Percentiles rank a stretch among this genome's conserved stretches.
These are phyloP conservation scores for Sporothrix protearum DNA, from an alignment of 2,329 filamentous ascomycete genomes.

Conservation along the genomic window DNA sequence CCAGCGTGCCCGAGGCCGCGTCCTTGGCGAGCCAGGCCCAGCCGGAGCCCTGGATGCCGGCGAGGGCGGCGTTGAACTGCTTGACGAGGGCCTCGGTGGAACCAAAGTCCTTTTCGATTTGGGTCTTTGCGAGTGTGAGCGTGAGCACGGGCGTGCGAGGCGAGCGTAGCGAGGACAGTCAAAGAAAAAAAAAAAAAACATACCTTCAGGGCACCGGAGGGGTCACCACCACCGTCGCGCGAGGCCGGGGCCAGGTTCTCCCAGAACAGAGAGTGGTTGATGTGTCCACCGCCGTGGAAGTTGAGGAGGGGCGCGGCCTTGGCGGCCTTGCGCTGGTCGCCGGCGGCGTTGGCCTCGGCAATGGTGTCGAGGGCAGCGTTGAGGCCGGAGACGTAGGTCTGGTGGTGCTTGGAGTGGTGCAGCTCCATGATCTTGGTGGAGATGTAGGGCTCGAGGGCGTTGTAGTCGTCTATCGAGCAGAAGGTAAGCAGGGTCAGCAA, in stretches of 20 bases:
- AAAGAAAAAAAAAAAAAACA: conserved; percentile 21
- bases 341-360: conserved; percentile 59
- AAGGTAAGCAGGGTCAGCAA: neutral
- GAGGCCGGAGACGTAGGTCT: conserved; percentile 72
- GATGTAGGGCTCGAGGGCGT: conserved; percentile 82
- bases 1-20: conserved; percentile 57
- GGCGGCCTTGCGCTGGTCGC: conserved; percentile 52
- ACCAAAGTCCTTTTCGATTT: conserved; percentile 66
- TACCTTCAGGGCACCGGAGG: conserved; percentile 58
- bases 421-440: conserved; percentile 77
- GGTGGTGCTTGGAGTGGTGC: conserved; percentile 75
- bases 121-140: conserved; percentile 36
- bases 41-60: conserved; percentile 79
- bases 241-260: conserved; percentile 70
- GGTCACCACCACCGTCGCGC: conserved; percentile 59
- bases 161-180: neutral
- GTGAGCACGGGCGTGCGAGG: neutral
- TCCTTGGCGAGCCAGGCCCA: conserved; percentile 88
- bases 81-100: conserved; percentile 61
- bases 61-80: conserved; percentile 63
- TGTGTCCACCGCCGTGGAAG: conserved; percentile 88
- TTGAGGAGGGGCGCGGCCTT: conserved; percentile 58
- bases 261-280: conserved; percentile 94
- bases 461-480: conserved; percentile 79
- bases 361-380: conserved; percentile 64